Evolutionary conservation across 352 stramenopile species (phyloP).

Genomic region (Pythium rishiriense): DNA sequence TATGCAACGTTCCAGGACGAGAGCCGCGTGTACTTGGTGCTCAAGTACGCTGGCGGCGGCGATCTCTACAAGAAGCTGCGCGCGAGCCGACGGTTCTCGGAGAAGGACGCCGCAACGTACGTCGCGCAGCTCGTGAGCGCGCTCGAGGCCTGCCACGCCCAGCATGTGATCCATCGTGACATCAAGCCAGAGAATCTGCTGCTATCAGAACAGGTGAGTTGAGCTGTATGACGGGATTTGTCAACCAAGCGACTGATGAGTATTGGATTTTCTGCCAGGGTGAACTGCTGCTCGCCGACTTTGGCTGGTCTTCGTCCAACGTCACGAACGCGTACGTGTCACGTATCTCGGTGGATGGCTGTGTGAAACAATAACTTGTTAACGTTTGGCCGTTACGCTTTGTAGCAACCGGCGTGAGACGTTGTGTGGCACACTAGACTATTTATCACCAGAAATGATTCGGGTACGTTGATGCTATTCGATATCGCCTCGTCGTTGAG

Average conservation of each 20-base stretch:
- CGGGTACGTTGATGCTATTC: slow-evolving; percentile 46
- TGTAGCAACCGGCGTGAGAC: slow-evolving; percentile 91
- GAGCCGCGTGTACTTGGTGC: slow-evolving; percentile 83
- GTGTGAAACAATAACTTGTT: not conserved
- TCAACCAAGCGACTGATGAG: not conserved
- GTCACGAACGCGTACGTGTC: slow-evolving; percentile 64
- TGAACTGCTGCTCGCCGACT: slow-evolving; percentile 98
- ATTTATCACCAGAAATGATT: slow-evolving; percentile 99
- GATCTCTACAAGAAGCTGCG: slow-evolving; percentile 83
- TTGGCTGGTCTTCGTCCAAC: slow-evolving; percentile 97
- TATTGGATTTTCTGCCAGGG: slow-evolving; percentile 39
- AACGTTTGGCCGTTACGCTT: not conserved
- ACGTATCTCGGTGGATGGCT: not conserved
- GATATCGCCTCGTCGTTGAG: too few relatives aligned
- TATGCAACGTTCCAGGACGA: slow-evolving; percentile 86
- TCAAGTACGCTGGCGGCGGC: slow-evolving; percentile 86
- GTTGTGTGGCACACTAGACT: slow-evolving; percentile 99
- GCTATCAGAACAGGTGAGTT: slow-evolving; percentile 38
- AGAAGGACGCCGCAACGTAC: slow-evolving; percentile 67
- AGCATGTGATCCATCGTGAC: slow-evolving; percentile 92
- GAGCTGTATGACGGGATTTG: not conserved
- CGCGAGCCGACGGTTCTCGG: slow-evolving; percentile 46
- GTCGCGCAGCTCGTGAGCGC: slow-evolving; percentile 68
- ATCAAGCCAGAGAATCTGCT: slow-evolving; percentile 97
- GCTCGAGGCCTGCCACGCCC: slow-evolving; percentile 71